These are phyloP conservation scores for Chenopodium formosanum DNA, from an alignment of 148 eudicot genomes.

Conservation along the genomic window DNA sequence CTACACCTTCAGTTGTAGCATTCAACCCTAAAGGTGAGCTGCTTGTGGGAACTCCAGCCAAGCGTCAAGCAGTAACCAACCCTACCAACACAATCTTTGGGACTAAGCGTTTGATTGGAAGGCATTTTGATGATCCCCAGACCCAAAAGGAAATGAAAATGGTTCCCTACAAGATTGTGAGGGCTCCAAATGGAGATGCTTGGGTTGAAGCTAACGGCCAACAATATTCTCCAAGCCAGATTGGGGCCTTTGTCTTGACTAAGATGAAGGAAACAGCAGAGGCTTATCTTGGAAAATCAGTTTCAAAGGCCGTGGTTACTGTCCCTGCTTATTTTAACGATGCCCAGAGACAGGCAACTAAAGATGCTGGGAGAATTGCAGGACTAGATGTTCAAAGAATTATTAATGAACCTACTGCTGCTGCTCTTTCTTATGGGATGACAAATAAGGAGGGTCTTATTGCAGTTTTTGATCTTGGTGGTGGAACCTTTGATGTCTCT, in stretches of 20 bases:
- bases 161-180: conserved; percentile 91
- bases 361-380: conserved; percentile 92
- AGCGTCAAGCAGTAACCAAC: conserved; percentile 92
- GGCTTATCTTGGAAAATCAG: conserved; percentile 80
- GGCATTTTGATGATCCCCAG: conserved; percentile 83
- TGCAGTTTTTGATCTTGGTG: conserved; percentile 97
- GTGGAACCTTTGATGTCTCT: conserved; percentile 97
- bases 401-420: conserved; percentile 97
- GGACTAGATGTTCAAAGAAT: conserved; percentile 95
- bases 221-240: conserved; percentile 89
- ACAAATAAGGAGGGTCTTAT: conserved; percentile 91
- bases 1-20: conserved; percentile 96
- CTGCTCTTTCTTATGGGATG: conserved; percentile 97
- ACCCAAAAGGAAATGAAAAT: conserved; percentile 93
- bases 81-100: conserved; percentile 83
- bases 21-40: conserved; percentile 75
- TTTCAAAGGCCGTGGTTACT: conserved; percentile 80
- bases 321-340: conserved; percentile 97
- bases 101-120: conserved; percentile 84
- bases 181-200: conserved; percentile 95
- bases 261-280: conserved; percentile 99
- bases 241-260: conserved; percentile 83
- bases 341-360: conserved; percentile 97
- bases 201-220: conserved; percentile 98
- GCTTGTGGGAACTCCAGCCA: conserved; percentile 91